Conservation (phyloP, 495 filamentous ascomycete genomes). For the Aspergillus haitiensis region DNA sequence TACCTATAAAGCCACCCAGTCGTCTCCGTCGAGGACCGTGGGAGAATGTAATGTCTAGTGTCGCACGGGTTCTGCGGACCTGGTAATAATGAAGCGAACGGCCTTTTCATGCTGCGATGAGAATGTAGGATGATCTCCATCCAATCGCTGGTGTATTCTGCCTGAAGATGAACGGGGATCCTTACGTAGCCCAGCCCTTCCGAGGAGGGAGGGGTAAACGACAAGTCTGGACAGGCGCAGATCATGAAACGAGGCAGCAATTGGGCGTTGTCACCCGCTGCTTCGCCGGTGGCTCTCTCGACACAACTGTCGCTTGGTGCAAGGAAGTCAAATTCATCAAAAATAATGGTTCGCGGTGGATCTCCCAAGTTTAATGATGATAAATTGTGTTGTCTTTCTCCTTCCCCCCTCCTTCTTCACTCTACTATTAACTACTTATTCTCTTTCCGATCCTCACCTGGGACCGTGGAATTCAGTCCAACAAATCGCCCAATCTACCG, state of each 20-base stretch:
- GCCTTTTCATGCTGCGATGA: slow-evolving; percentile 2
- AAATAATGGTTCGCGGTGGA: neutral
- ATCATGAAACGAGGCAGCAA: slow-evolving; percentile 34
- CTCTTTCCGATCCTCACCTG: neutral
- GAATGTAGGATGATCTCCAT: slow-evolving; percentile 12
- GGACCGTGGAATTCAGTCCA: neutral
- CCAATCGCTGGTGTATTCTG: slow-evolving; percentile 16
- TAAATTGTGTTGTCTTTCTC: neutral
- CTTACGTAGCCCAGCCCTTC: slow-evolving; percentile 25
- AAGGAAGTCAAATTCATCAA: neutral
- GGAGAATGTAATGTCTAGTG: slow-evolving; percentile 16
- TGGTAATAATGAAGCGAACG: slow-evolving; percentile 12
- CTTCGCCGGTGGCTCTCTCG: slow-evolving; percentile 17
- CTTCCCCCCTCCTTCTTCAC: neutral
- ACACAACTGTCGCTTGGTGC: slow-evolving; percentile 8
- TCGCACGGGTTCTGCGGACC: slow-evolving; percentile 21
- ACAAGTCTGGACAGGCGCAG: slow-evolving; percentile 32
- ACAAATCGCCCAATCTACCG: neutral
- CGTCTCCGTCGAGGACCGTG: slow-evolving; percentile 5
- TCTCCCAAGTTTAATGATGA: neutral
- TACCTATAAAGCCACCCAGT: neutral
- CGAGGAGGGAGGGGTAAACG: slow-evolving; percentile 30
- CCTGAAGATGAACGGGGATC: slow-evolving; percentile 21
- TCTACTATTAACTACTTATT: neutral
- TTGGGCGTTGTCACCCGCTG: slow-evolving; percentile 24